A percentile compares a stretch with the other conserved stretches of the same genome.
Evolutionary conservation across 306 rosid genomes (phyloP).

Genomic region (Senna siamea): DNA sequence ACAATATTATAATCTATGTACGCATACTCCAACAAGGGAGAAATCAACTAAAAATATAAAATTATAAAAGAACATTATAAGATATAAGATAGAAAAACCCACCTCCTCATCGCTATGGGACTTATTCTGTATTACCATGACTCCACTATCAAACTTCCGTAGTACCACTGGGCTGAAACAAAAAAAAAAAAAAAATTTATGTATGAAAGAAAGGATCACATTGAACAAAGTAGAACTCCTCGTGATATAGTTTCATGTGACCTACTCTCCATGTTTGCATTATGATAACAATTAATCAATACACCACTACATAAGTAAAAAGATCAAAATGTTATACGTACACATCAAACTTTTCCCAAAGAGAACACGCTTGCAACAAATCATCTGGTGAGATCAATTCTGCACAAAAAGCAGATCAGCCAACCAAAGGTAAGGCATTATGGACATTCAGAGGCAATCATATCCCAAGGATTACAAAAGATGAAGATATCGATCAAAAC

Average conservation of each 20-base stretch:
- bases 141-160: slow-evolving; percentile 97
- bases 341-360: slow-evolving; percentile 99
- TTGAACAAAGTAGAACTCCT: slow-evolving; percentile 25
- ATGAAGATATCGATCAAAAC: slow-evolving; percentile 41
- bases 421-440: slow-evolving; percentile 36
- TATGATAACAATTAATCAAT: slow-evolving; percentile 25
- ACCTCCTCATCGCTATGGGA: slow-evolving; percentile 95
- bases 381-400: slow-evolving; percentile 98
- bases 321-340: slow-evolving; percentile 51
- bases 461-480: slow-evolving; percentile 25
- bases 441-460: slow-evolving; percentile 14
- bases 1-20: background rate
- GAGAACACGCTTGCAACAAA: slow-evolving; percentile 89
- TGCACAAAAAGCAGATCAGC: slow-evolving; percentile 47
- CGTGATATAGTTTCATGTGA: background rate
- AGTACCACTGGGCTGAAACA: slow-evolving; percentile 75
- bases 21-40: background rate
- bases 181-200: slow-evolving; percentile 31
- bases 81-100: slow-evolving; percentile 6
- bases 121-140: slow-evolving; percentile 94
- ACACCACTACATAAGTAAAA: slow-evolving; percentile 31
- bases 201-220: background rate
- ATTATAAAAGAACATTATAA: background rate
- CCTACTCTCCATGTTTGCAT: slow-evolving; percentile 22
- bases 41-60: background rate